Base-by-base conservation (phyloP, 768 basidiomycete species). In the Sarcodon aspratus region DNA sequence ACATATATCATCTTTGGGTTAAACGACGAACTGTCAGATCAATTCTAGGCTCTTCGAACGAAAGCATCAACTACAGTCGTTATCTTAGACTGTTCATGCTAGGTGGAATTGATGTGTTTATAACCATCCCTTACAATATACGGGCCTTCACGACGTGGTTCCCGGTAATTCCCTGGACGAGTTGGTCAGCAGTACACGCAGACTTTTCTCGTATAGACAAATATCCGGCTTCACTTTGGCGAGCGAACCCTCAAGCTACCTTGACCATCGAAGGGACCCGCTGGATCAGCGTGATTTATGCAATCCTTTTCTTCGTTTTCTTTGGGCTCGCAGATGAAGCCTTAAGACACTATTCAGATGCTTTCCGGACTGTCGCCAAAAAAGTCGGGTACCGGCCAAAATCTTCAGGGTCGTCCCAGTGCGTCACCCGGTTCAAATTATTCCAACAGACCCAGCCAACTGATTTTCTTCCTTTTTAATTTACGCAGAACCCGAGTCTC, bases 271-370 rank as follows among this genome's bases (percentile, higher is more conserved):
- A 32, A 2, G 4, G 36, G 6, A 52, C 58, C 0, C 31, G 58
- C 3, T 80, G 77, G 78, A 36, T 57, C 0, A 52, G 53, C 0
- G 59, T 70, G 17, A 11, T 64, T 44, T 66, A 61, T 6, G 63
- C 72, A 2, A 59, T 71, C 42, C 3, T 72, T 3, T 74, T 78
- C 56, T 68, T 79, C 48, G 60, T 51, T 0, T 78, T 79, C 66
- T 79, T 80, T 48, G 72, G 76, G 1, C 74, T 79, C 48, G 72
- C 75, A 1, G 59, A 66, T 42, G 76, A 78, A 49, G 74, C 71
- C 9, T 58, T 63, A 36, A 59, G 52, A 46, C 62, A 71, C 50
- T 75, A 77, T 51, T 42, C 48, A 43, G 42, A 49, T 15, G 59
- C 54, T 3, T 58, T 57, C 50, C 55, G 55, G 35, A 55, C 58